These are phyloP conservation scores for Gleditsia sinensis DNA, from an alignment of 306 rosid species.

Conservation along the genomic window DNA sequence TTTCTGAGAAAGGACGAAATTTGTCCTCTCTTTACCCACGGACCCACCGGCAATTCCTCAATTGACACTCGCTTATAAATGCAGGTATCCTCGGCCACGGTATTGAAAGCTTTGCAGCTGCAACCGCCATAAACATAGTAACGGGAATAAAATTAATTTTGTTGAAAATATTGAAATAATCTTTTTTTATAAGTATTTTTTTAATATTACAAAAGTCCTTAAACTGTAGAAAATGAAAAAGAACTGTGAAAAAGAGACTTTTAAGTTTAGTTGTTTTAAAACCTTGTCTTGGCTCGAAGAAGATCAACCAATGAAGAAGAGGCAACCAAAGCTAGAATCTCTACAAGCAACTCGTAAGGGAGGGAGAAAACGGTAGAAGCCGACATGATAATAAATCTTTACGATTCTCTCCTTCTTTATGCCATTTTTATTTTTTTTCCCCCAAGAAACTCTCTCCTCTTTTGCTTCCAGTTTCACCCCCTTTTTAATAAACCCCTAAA, in stretches of 20 bases:
- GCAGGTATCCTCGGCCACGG: neutral
- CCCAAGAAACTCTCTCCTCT: too few species aligned
- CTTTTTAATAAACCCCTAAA: too few species aligned
- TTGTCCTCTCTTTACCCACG: neutral
- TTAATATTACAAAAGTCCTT: too few species aligned
- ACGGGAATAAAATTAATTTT: too few species aligned
- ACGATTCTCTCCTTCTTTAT: neutral
- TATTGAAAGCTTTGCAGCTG: neutral
- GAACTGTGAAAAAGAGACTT: neutral
- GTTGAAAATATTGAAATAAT: too few species aligned
- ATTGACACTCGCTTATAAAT: neutral
- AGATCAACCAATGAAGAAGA: neutral
- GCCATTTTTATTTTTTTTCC: too few species aligned
- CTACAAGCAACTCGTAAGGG: neutral
- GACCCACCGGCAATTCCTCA: neutral
- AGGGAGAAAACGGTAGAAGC: neutral
- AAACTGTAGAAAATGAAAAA: neutral
- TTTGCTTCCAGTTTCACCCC: too few species aligned
- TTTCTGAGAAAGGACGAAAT: neutral
- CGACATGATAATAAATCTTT: neutral
- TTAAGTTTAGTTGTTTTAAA: neutral
- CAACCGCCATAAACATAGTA: too few species aligned
- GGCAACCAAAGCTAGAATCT: neutral
- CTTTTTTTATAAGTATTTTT: too few species aligned
- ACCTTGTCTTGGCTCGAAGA: neutral